A percentile compares a stretch with the other conserved stretches of the same genome.
Evolutionary conservation across 2,329 filamentous ascomycete genomes (phyloP).

Genomic region (Neofusicoccum cordaticola): DNA sequence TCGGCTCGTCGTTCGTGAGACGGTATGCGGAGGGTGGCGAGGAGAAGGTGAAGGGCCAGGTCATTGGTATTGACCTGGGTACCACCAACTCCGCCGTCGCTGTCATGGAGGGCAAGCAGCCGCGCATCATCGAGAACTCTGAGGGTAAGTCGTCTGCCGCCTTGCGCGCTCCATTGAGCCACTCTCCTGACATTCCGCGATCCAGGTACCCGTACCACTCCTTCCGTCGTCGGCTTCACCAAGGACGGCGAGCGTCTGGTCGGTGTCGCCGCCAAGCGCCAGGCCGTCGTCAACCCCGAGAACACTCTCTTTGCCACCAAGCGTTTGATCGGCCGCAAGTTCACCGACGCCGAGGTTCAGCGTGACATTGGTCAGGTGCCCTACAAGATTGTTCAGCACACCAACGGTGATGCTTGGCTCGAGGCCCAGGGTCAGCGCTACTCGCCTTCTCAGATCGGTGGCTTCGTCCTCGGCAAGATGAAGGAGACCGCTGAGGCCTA

Average conservation of each 20-base stretch:
- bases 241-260: conserved; percentile 95
- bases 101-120: conserved; percentile 93
- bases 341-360: conserved; percentile 89
- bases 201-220: conserved; percentile 80
- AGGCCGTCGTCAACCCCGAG: conserved; percentile 97
- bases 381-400: conserved; percentile 98
- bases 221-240: conserved; percentile 92
- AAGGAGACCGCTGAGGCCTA: conserved; percentile 97
- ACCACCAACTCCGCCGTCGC: conserved; percentile 98
- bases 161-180: neutral
- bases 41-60: conserved; percentile 87
- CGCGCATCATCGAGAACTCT: conserved; percentile 96
- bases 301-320: conserved; percentile 98
- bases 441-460: conserved; percentile 97
- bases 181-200: conserved; percentile 19
- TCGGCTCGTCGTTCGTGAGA: conserved; percentile 68
- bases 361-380: conserved; percentile 96
- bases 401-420: conserved; percentile 95
- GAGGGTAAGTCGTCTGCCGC: conserved; percentile 63
- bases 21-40: conserved; percentile 70
- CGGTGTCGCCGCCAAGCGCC: conserved; percentile 95
- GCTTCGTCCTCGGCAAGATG: conserved; percentile 97
- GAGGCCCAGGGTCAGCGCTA: conserved; percentile 91
- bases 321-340: conserved; percentile 97
- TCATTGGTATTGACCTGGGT: conserved; percentile 97